Evolutionary conservation across 1,284 basidiomycete species (phyloP), one percentile per base, ranked within the genome.

Genomic region (Rhodotorula glutinis): DNA sequence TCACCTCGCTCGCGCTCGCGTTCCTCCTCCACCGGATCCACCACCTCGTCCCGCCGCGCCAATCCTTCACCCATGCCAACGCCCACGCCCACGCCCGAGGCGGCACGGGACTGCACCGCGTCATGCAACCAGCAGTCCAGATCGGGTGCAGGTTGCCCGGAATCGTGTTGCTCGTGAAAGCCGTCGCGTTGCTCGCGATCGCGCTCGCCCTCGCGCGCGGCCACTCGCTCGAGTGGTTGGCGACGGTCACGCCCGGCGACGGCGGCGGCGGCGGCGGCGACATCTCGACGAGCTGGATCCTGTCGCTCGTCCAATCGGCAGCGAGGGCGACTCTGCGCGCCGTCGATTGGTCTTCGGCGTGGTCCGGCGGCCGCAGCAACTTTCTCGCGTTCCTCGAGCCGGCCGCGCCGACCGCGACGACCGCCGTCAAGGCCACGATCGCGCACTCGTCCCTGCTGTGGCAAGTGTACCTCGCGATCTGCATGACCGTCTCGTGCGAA

Each of bases 11-110:
- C 55, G 44, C 54, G 7, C 60, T 69, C 56, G 65, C 67, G 27
- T 60, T 72, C 60, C 23, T 70, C 46, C 57, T 69, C 29, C 66
- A 72, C 53, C 57, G 71, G 14, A 70, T 72, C 16, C 67, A 67
- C 41, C 65, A 66, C 51, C 65, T 72, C 65, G 71, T 72, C 4
- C 68, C 70, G 14, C 70, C 70, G 3, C 53, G 67, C 21, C 40
- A 53, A 21, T 33, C 51, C n/a, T 25, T n/a, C 46, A 25, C 29
- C 14, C 19, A 17, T 52, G 21, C 33, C 13, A 16, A 33, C 30
- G 27, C 29, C 55, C 40, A 25, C 40, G 21, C 38, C 46, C 2
- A 23, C 14, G 13, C 13, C 47, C 3, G 47, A 17, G n/a, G 23
- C 11, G n/a, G n/a, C 49, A n/a, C 8, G n/a, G 49, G 25, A 25